Conservation (phyloP, 2,329 filamentous ascomycete species). For the Penicillium sp. region DNA sequence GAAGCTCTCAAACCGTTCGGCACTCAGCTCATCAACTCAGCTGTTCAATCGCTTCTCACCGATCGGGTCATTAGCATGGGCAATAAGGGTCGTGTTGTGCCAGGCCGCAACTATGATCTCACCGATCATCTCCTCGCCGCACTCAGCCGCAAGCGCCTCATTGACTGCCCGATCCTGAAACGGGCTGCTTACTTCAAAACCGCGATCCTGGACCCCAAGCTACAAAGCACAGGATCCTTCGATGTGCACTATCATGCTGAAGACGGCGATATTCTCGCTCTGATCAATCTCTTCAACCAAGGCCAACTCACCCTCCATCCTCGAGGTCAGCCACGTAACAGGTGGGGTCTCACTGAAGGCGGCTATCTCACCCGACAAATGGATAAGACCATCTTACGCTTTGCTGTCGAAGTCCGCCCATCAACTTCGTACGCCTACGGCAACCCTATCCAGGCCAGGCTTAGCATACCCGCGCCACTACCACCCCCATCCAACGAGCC, state of each 20-base stretch:
- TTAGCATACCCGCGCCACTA: slow-evolving; percentile 32
- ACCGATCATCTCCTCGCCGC: slow-evolving; percentile 46
- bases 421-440: slow-evolving; percentile 45
- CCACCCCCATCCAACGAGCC: slow-evolving; percentile 16
- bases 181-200: slow-evolving; percentile 49
- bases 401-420: slow-evolving; percentile 46
- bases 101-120: slow-evolving; percentile 51
- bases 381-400: slow-evolving; percentile 49
- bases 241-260: slow-evolving; percentile 43
- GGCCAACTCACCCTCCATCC: slow-evolving; percentile 44
- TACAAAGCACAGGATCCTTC: slow-evolving; percentile 38
- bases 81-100: slow-evolving; percentile 45
- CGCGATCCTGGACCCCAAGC: slow-evolving; percentile 44
- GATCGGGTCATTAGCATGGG: slow-evolving; percentile 45
- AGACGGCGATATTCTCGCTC: slow-evolving; percentile 49
- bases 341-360: slow-evolving; percentile 52
- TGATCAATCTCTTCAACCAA: slow-evolving; percentile 47
- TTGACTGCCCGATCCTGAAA: slow-evolving; percentile 46
- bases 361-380: slow-evolving; percentile 53
- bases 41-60: slow-evolving; percentile 46
- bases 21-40: slow-evolving; percentile 42
- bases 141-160: slow-evolving; percentile 45
- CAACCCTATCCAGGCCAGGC: slow-evolving; percentile 39
- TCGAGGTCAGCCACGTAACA: slow-evolving; percentile 46
- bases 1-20: slow-evolving; percentile 38